Evolutionary conservation across 495 filamentous ascomycete species (phyloP), one percentile per base, ranked within the genome.

Genomic region (Clavariopsis aquatica): DNA sequence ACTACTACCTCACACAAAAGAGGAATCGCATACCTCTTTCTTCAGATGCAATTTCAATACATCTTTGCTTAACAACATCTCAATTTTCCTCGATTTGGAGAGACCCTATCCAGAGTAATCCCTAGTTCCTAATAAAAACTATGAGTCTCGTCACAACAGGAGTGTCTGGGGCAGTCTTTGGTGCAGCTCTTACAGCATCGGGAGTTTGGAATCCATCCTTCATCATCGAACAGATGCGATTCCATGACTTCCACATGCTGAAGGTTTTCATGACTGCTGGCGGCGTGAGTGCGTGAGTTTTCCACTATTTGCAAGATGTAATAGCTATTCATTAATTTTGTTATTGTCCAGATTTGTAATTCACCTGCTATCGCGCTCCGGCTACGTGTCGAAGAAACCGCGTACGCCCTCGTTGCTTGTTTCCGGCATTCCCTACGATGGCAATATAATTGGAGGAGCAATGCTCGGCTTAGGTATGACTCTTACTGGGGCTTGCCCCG

Each of bases 191-290:
- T 19, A 77, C 82, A 23, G 76, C 78, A 20, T 74, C 82, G 10
- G 81, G 80, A 20, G 79, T 87, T 52, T 81, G 79, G 66, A 73
- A 77, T 53, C 83, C 84, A 7, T 65, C 75, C 15, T 75, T 81
- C 63, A 85, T 87, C 64, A 59, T 83, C 52, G 70, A 69, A 0
- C 83, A 87, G 69, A 78, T 87, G 74, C 72, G 70, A 24, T 75
- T 85, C 8, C 64, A 74, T 36, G 79, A 83, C 73, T 85, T 81
- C 70, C 80, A 82, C 58, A 85, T 87, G 84, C 69, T 84, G 28
- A 77, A 84, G 65, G 78, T 79, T 1, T 87, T 87, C 61, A 71
- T 85, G 2, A 74, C 79, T 29, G 84, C 83, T 5, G 77, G 82
- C 6, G 82, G 78, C 15, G 77, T 72, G 53, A 82, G 79, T 74